phyloP scores from a whole-genome alignment of 2,329 filamentous ascomycete species.

The Lachnellula hyalina region DNA sequence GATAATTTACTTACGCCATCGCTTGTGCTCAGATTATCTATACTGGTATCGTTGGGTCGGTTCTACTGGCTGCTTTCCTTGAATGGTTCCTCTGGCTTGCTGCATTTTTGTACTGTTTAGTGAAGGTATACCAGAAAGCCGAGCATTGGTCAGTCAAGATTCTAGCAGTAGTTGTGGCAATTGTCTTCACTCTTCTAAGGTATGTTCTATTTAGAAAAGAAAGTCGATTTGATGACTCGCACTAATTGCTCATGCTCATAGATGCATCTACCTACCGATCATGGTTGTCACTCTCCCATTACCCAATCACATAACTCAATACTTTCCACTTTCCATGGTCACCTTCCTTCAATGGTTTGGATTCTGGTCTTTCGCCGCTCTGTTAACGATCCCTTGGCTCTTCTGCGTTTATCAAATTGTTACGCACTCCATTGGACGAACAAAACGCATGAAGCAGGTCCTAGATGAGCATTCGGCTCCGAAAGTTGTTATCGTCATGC shows the following conservation, averaged over 20 bases:
- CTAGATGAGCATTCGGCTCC: slow-evolving; percentile 82
- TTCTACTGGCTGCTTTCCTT: slow-evolving; percentile 79
- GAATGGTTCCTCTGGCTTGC: slow-evolving; percentile 95
- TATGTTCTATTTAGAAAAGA: slow-evolving; percentile 36
- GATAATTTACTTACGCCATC: slow-evolving; percentile 8
- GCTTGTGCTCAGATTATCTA: slow-evolving; percentile 65
- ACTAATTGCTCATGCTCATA: slow-evolving; percentile 32
- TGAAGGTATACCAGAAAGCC: slow-evolving; percentile 84
- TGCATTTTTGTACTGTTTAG: slow-evolving; percentile 87
- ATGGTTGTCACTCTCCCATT: slow-evolving; percentile 91
- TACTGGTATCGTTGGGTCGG: slow-evolving; percentile 69
- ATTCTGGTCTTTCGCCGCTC: slow-evolving; percentile 84
- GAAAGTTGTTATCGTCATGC: slow-evolving; percentile 95
- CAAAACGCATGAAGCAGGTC: slow-evolving; percentile 74
- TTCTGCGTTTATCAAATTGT: slow-evolving; percentile 90
- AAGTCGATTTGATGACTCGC: neutral
- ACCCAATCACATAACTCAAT: slow-evolving; percentile 62
- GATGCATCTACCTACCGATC: slow-evolving; percentile 81
- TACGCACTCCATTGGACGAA: slow-evolving; percentile 77
- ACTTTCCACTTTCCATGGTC: slow-evolving; percentile 68
- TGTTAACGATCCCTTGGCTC: slow-evolving; percentile 85
- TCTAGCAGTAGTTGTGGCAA: slow-evolving; percentile 69
- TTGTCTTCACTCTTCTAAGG: slow-evolving; percentile 71
- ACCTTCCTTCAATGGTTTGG: slow-evolving; percentile 84
- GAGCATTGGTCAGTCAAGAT: slow-evolving; percentile 79